These are phyloP conservation scores for Acanthamoeba lenticulata DNA, from an alignment of 208 protist species.

Conservation along the genomic window DNA sequence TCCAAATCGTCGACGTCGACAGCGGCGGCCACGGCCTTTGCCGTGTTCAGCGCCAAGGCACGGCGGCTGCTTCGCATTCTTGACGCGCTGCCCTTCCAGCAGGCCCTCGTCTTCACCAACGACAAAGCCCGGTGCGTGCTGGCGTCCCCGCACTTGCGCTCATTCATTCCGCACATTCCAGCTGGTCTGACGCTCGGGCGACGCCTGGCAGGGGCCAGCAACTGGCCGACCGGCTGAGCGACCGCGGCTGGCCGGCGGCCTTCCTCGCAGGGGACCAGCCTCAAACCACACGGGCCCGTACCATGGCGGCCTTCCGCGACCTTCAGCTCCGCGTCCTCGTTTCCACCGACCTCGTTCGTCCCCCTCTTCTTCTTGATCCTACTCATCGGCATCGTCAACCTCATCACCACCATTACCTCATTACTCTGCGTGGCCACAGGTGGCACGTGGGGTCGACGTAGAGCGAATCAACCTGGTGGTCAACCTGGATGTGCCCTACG, in stretches of 20 bases:
- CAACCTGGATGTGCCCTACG: slow-evolving; percentile 69
- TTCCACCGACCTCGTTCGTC: slow-evolving; percentile 50
- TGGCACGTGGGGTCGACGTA: slow-evolving; percentile 67
- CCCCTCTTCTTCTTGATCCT: neutral
- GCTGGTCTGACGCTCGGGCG: too few relatives aligned
- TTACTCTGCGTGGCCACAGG: neutral
- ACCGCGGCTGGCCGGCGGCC: neutral
- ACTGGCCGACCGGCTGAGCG: neutral
- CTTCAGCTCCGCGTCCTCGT: slow-evolving; percentile 40
- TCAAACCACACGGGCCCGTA: neutral
- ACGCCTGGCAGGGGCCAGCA: slow-evolving; percentile 1
- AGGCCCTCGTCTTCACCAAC: slow-evolving; percentile 37
- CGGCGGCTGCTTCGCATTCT: neutral
- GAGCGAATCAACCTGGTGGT: slow-evolving; percentile 61
- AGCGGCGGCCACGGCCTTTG: neutral
- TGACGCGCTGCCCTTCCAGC: neutral
- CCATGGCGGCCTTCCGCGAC: slow-evolving; percentile 23
- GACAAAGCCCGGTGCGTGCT: neutral
- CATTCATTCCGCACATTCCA: neutral
- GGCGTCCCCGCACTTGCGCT: too few relatives aligned
- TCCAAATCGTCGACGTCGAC: too few relatives aligned
- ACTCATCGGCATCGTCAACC: neutral
- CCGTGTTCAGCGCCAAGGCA: neutral
- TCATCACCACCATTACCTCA: neutral
- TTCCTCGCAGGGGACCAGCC: neutral